Evolutionary conservation across 2,329 filamentous ascomycete genomes (phyloP), one percentile per base, ranked within the genome.

Genomic region (Colletotrichum chrysophilum): DNA sequence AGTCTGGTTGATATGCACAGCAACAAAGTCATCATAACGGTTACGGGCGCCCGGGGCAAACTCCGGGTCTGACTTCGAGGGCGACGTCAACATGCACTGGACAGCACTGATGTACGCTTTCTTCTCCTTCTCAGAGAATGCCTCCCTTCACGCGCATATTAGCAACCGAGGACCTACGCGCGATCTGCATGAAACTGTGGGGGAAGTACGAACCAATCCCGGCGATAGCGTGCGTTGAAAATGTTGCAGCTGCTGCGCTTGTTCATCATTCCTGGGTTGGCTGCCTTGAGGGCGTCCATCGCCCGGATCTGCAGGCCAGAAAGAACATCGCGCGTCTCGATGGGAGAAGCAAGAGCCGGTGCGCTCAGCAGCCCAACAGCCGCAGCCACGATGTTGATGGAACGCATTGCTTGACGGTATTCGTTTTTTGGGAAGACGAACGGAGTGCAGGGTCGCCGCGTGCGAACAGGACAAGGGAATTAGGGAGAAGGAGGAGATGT

Each of bases 1-100:
- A 3, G 74, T 77, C 38, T 71, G 76, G 21, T 74, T 68, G 7
- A 78, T 74, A 43, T 78, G 78, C 55, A 78, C 71, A 18, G 75
- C 78, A n/a, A 79, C 77, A n/a, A 79, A 79, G 43, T 79, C 78
- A 56, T 79, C 77, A 16, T 74, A 78, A 1, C 74, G 66, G 58
- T 62, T 78, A 3, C 72, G 70, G 16, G 73, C 77, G n/a, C 72
- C 78, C 4, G 72, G 75, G 18, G 70, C 72, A 21, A 70, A 61
- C 30, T 26, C 32, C 18, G 64, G 64, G 21, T 75, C 71, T 2
- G 69, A 75, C 34, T 71, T 73, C 2, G 71, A 69, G 2, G 78
- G 75, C 18, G 62, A 58, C 5, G 66, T 71, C 66, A 69, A 60
- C 56, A 78, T 70, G 52, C 77, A 78, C 34, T 77, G 75, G 14